Percentiles rank a stretch among this genome's conserved stretches.
These are phyloP conservation scores for Microbotryum lychnidis-dioicae DNA, from an alignment of 1,284 basidiomycete species.

Conservation along the genomic window DNA sequence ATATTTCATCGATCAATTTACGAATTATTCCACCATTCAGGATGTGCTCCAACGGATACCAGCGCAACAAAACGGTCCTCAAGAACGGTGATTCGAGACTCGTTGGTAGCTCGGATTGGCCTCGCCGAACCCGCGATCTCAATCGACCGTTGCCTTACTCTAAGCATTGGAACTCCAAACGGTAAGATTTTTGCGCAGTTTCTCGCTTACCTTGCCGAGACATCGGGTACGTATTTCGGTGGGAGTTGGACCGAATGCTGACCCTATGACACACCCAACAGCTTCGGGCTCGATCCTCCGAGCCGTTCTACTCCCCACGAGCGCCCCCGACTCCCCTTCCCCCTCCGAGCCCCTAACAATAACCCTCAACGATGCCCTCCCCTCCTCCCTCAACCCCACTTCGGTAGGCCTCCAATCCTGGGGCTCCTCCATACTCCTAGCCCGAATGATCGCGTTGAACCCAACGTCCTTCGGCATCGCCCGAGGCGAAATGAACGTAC, in stretches of 20 bases:
- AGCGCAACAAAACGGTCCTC: too few relatives aligned
- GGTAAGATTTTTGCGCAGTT: too few relatives aligned
- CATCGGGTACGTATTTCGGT: constrained; percentile 9
- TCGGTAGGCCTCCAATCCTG: constrained; percentile 84
- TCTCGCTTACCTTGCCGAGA: constrained; percentile 18
- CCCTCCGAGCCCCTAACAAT: constrained; percentile 39
- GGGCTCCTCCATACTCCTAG: constrained; percentile 75
- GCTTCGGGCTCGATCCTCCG: constrained; percentile 24
- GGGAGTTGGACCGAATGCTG: background rate
- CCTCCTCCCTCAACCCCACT: constrained; percentile 63
- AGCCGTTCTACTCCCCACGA: constrained; percentile 25
- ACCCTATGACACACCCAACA: background rate
- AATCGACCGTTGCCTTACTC: too few relatives aligned
- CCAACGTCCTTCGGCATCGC: constrained; percentile 52
- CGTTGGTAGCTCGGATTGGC: too few relatives aligned
- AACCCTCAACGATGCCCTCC: constrained; percentile 60
- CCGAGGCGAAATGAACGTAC: constrained; percentile 44
- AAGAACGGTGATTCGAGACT: too few relatives aligned
- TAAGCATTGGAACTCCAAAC: too few relatives aligned
- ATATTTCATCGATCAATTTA: too few relatives aligned
- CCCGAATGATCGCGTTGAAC: constrained; percentile 60
- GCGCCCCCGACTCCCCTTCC: constrained; percentile 9
- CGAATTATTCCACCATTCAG: too few relatives aligned
- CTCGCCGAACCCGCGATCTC: too few relatives aligned
- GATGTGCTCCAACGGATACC: too few relatives aligned